Conservation (phyloP, 257 asterid species). For the Primulina huaijiensis region DNA sequence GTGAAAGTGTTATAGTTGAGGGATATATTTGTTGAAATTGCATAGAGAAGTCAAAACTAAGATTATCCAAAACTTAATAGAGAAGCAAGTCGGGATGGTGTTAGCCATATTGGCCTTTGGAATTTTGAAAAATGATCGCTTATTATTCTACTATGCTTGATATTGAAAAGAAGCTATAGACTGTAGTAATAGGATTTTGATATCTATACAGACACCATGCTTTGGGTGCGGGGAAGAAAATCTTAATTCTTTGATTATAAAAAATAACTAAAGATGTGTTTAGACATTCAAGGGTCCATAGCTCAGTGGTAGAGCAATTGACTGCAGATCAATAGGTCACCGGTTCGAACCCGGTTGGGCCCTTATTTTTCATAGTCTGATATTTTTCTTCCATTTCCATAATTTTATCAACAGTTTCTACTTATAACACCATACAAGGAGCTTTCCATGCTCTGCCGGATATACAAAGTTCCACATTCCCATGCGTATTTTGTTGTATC, state of each 20-base stretch:
- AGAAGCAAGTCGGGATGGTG: not conserved
- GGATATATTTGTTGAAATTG: slow-evolving; percentile 54
- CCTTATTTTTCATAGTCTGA: slow-evolving; percentile 12
- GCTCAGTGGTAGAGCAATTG: slow-evolving; percentile 98
- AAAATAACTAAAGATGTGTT: too few relatives aligned
- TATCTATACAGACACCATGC: too few relatives aligned
- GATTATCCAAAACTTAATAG: not conserved
- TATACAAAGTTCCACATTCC: not conserved
- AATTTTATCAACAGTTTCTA: too few relatives aligned
- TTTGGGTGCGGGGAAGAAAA: too few relatives aligned
- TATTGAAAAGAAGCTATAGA: not conserved
- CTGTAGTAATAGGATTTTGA: too few relatives aligned
- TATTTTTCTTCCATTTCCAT: too few relatives aligned
- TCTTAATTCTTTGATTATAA: too few relatives aligned
- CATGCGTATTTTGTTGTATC: not conserved
- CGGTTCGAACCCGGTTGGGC: slow-evolving; percentile 81
- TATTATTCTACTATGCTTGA: not conserved
- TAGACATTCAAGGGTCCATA: slow-evolving; percentile 44
- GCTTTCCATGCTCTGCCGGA: too few relatives aligned
- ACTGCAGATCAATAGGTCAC: slow-evolving; percentile 80
- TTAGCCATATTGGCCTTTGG: not conserved
- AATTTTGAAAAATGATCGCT: not conserved
- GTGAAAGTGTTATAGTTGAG: slow-evolving; percentile 58
- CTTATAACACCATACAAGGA: too few relatives aligned
- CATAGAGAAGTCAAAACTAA: not conserved